Conservation (phyloP, 1,139 yeast species). For the Saccharomyces hybrid region DNA sequence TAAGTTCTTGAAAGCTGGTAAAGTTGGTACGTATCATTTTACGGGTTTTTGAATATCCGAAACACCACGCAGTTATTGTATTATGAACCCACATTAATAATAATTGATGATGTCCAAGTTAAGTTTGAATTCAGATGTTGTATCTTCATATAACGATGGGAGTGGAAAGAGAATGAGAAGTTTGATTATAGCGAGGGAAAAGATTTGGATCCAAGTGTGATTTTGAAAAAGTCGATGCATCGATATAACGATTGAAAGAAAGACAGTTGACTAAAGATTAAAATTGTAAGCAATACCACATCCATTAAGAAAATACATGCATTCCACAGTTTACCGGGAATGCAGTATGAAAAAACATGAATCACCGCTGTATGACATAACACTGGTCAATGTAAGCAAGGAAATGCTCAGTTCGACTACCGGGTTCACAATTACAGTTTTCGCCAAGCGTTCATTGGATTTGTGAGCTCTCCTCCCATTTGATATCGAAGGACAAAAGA, state of each 20-base stretch:
- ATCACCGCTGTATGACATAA: neutral
- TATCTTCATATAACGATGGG: neutral
- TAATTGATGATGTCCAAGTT: neutral
- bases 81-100: neutral
- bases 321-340: neutral
- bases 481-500: neutral
- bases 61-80: neutral
- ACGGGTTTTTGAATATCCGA: neutral
- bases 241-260: neutral
- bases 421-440: neutral
- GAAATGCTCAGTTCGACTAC: neutral
- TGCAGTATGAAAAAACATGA: neutral
- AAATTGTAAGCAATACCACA: neutral
- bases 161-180: neutral
- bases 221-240: neutral
- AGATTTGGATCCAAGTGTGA: neutral
- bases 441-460: neutral
- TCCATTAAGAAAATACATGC: neutral
- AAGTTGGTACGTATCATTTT: constrained; percentile 49
- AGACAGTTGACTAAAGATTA: neutral
- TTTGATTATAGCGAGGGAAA: neutral
- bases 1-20: constrained; percentile 98
- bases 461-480: neutral
- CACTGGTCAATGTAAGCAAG: neutral
- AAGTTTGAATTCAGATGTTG: neutral